A percentile compares a stretch with the other conserved stretches of the same genome.
Conservation (phyloP, 1,284 basidiomycete genomes). For the Ustilago trichophora region DNA sequence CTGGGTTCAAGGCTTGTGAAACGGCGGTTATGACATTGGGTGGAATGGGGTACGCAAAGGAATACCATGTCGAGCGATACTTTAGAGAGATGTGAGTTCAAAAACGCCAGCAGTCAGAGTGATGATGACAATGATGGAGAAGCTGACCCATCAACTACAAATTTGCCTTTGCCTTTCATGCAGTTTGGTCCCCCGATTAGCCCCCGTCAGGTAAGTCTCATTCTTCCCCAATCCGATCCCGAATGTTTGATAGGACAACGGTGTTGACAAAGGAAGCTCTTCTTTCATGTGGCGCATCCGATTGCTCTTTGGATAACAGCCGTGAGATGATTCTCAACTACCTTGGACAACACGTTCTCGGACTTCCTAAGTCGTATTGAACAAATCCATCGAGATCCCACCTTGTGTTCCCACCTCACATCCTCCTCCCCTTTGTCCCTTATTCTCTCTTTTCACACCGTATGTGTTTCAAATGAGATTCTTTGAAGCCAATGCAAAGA, state of each 20-base stretch:
- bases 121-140: no score
- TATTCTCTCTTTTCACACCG: not conserved
- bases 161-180: not conserved
- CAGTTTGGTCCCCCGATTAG: constrained; percentile 62
- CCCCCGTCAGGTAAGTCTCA: constrained; percentile 54
- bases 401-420: no score
- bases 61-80: constrained; percentile 55
- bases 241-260: no score
- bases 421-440: not conserved
- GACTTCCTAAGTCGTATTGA: constrained; percentile 54
- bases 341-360: constrained; percentile 44
- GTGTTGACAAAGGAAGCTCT: no score
- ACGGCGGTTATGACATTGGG: constrained; percentile 58
- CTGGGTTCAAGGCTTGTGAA: constrained; percentile 58
- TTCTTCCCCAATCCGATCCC: no score
- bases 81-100: constrained; percentile 53
- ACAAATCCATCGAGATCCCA: no score
- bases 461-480: no score
- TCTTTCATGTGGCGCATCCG: no score
- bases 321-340: constrained; percentile 65
- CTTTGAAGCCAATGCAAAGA: no score
- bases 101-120: no score
- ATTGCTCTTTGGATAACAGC: constrained; percentile 16
- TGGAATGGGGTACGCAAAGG: constrained; percentile 64
- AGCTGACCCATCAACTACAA: no score